These are phyloP conservation scores for Dipteronia dyeriana DNA, from an alignment of 345 rosid genomes.

Conservation along the genomic window DNA sequence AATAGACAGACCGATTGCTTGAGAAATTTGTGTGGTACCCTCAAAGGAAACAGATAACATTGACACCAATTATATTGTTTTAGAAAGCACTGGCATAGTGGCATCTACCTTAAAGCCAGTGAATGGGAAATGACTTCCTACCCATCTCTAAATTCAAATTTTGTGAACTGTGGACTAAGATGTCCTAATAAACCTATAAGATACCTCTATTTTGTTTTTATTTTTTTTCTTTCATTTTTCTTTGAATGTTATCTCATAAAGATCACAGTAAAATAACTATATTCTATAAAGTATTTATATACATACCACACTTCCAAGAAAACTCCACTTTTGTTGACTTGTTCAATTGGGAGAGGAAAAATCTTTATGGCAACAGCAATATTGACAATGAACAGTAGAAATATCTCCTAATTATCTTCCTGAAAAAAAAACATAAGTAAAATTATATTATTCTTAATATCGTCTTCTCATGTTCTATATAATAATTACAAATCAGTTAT, in stretches of 20 bases:
- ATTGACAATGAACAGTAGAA: slow-evolving; percentile 3
- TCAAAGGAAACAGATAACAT: background rate
- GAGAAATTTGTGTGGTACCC: background rate
- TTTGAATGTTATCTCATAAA: background rate
- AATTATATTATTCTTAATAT: too few species aligned
- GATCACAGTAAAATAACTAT: background rate
- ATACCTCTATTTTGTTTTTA: background rate
- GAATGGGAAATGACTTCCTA: slow-evolving; percentile 2
- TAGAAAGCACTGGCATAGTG: background rate
- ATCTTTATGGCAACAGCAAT: background rate
- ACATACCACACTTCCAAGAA: slow-evolving; percentile 7
- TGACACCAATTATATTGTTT: background rate
- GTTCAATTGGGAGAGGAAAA: background rate
- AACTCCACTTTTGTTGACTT: background rate
- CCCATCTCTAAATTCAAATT: background rate
- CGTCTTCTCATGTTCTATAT: too few species aligned
- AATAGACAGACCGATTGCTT: background rate
- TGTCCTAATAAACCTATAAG: background rate
- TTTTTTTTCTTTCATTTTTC: background rate
- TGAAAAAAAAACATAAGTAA: too few species aligned
- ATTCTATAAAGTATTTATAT: background rate
- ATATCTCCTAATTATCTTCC: too few species aligned
- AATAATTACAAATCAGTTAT: too few species aligned
- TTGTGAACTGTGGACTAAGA: background rate
- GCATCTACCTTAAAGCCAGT: background rate